These are phyloP conservation scores for Tolypocladium capitatum DNA, from an alignment of 2,329 filamentous ascomycete species.

Conservation along the genomic window DNA sequence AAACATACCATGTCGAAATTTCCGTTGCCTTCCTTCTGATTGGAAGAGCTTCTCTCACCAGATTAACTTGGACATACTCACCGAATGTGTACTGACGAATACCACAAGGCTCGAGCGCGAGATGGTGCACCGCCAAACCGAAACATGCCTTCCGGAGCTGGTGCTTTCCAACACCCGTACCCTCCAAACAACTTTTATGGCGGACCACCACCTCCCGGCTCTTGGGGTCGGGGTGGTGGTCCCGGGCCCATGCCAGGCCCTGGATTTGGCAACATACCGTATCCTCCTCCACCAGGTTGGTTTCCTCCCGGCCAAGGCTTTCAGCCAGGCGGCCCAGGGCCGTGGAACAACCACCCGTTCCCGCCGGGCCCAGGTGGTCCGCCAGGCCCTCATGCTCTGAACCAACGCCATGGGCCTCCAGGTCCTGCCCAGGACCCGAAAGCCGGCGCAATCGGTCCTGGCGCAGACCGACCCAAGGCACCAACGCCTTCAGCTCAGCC, in stretches of 20 bases:
- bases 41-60: constrained; percentile 5
- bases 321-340: constrained; percentile 50
- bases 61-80: constrained; percentile 7
- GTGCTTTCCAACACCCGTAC: constrained; percentile 30
- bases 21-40: constrained; percentile 99
- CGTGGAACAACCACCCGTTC: constrained; percentile 45
- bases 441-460: constrained; percentile 29
- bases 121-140: constrained; percentile 19
- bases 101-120: constrained; percentile 25
- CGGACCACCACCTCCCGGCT: constrained; percentile 35
- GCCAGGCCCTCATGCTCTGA: constrained; percentile 49
- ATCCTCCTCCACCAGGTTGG: constrained; percentile 67
- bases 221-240: constrained; percentile 39
- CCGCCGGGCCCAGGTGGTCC: constrained; percentile 42
- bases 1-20: constrained; percentile 87
- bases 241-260: constrained; percentile 44
- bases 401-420: constrained; percentile 38
- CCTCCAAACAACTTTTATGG: constrained; percentile 34
- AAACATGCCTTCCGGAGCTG: constrained; percentile 19
- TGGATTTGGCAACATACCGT: constrained; percentile 61
- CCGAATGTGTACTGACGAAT: constrained; percentile 12
- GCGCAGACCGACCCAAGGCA: constrained; percentile 33
- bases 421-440: constrained; percentile 24
- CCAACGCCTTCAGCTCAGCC: constrained; percentile 30
- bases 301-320: constrained; percentile 68